A percentile compares a stretch with the other conserved stretches of the same genome.
These are phyloP conservation scores for Caryopteris hybrid DNA, from an alignment of 305 asterid genomes.

Conservation along the genomic window DNA sequence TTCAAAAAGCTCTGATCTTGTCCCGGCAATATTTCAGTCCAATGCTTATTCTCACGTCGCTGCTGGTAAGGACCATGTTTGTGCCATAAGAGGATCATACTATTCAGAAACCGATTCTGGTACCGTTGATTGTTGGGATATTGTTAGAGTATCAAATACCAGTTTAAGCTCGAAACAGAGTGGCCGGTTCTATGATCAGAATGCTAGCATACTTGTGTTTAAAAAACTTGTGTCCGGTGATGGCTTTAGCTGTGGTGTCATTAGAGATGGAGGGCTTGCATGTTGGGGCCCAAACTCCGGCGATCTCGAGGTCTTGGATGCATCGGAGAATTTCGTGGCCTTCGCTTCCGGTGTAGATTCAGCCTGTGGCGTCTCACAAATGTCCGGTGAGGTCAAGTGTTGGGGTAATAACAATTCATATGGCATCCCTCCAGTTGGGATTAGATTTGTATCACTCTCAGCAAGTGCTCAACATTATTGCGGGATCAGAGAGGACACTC, in stretches of 20 bases:
- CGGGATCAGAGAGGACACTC: constrained; percentile 78
- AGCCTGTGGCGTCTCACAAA: constrained; percentile 60
- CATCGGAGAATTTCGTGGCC: constrained; percentile 28
- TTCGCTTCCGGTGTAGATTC: constrained; percentile 60
- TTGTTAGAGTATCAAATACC: constrained; percentile 31
- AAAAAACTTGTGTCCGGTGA: constrained; percentile 72
- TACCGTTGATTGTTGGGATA: constrained; percentile 83
- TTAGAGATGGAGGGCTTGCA: constrained; percentile 47
- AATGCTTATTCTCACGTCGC: constrained; percentile 67
- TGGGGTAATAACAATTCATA: constrained; percentile 58
- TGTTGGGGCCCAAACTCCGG: constrained; percentile 84
- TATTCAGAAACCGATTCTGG: constrained; percentile 56
- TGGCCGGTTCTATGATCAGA: constrained; percentile 43
- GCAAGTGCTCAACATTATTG: constrained; percentile 78
- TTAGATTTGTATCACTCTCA: constrained; percentile 51
- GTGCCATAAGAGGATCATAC: constrained; percentile 76
- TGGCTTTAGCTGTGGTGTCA: constrained; percentile 72
- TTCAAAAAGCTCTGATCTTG: constrained; percentile 50
- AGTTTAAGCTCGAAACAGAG: constrained; percentile 43
- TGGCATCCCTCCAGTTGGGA: constrained; percentile 40
- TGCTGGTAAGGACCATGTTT: constrained; percentile 77
- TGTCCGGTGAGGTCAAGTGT: constrained; percentile 59
- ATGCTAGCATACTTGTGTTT: constrained; percentile 31
- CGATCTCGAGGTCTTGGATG: constrained; percentile 32
- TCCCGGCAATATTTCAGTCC: constrained; percentile 40